phyloP scores from a whole-genome alignment of 352 stramenopile genomes.

The Pythium sp. region DNA sequence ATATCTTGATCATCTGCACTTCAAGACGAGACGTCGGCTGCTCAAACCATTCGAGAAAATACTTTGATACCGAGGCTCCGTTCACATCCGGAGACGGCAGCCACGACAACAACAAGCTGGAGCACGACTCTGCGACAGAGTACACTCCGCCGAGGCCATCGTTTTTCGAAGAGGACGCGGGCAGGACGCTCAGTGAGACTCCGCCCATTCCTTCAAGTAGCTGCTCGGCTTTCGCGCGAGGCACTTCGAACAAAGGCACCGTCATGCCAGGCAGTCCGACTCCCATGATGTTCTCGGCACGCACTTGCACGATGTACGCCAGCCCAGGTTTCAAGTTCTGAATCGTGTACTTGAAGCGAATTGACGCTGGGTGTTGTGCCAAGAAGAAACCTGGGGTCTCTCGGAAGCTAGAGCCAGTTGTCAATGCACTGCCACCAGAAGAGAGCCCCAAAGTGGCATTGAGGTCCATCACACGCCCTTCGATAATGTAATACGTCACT shows the following conservation, averaged over 20 bases:
- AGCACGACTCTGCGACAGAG: slow-evolving; percentile 37
- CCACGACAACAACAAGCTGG: slow-evolving; percentile 54
- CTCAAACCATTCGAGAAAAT: slow-evolving; percentile 76
- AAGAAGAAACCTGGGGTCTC: slow-evolving; percentile 49
- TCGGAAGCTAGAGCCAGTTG: slow-evolving; percentile 25
- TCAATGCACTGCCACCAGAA: neutral
- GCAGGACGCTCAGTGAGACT: slow-evolving; percentile 55
- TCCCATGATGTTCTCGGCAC: slow-evolving; percentile 79
- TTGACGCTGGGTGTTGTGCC: slow-evolving; percentile 37
- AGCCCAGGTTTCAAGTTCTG: slow-evolving; percentile 34
- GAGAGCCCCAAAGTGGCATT: slow-evolving; percentile 18
- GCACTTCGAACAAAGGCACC: slow-evolving; percentile 55
- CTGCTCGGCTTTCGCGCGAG: slow-evolving; percentile 46
- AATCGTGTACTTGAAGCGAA: slow-evolving; percentile 75
- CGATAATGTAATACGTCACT: slow-evolving; percentile 85
- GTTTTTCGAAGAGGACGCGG: slow-evolving; percentile 21
- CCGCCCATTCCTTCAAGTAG: slow-evolving; percentile 46
- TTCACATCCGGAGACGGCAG: slow-evolving; percentile 35
- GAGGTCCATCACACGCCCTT: slow-evolving; percentile 68
- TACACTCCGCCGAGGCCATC: slow-evolving; percentile 5
- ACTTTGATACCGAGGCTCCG: slow-evolving; percentile 54
- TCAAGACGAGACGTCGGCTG: slow-evolving; percentile 38
- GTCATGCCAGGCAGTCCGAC: slow-evolving; percentile 27
- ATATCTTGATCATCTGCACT: slow-evolving; percentile 71
- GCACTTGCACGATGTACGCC: slow-evolving; percentile 52